A percentile compares a stretch with the other conserved stretches of the same genome.
phyloP scores from a whole-genome alignment of 2,329 filamentous ascomycete genomes.

The Pestalotiopsis sp. region DNA sequence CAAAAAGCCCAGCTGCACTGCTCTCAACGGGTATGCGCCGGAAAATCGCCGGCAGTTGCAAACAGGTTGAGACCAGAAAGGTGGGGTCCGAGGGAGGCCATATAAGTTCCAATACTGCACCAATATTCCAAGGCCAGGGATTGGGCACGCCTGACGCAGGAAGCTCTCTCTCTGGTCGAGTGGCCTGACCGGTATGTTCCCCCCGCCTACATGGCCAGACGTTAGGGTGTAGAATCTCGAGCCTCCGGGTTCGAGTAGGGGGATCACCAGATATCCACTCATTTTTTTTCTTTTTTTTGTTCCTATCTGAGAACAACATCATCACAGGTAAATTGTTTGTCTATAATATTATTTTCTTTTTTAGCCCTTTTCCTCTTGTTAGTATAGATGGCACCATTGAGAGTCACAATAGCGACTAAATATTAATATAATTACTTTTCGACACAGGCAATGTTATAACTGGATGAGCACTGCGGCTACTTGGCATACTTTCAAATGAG shows the following conservation, averaged over 20 bases:
- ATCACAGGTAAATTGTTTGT: background rate
- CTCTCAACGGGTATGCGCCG: no score
- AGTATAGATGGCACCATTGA: no score
- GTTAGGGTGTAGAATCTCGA: slow-evolving; percentile 3
- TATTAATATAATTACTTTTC: no score
- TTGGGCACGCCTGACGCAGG: background rate
- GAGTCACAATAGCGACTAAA: no score
- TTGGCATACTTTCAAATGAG: no score
- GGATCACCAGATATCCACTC: background rate
- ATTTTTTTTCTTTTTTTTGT: background rate
- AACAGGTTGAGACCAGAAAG: background rate
- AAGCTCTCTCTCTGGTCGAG: background rate
- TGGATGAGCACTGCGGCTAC: no score
- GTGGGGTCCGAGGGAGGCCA: background rate
- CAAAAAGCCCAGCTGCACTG: no score
- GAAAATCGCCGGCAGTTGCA: background rate
- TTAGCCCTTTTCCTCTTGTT: no score
- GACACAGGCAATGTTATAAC: no score
- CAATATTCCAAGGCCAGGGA: background rate
- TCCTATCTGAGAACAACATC: background rate
- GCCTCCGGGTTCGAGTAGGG: background rate
- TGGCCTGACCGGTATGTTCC: background rate
- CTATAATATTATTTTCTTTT: background rate
- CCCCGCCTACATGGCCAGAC: slow-evolving; percentile 5
- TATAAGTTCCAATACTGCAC: background rate